A percentile compares a stretch with the other conserved stretches of the same genome.
phyloP scores from a whole-genome alignment of 2,329 filamentous ascomycete species.

The Venturiaceae sp. region DNA sequence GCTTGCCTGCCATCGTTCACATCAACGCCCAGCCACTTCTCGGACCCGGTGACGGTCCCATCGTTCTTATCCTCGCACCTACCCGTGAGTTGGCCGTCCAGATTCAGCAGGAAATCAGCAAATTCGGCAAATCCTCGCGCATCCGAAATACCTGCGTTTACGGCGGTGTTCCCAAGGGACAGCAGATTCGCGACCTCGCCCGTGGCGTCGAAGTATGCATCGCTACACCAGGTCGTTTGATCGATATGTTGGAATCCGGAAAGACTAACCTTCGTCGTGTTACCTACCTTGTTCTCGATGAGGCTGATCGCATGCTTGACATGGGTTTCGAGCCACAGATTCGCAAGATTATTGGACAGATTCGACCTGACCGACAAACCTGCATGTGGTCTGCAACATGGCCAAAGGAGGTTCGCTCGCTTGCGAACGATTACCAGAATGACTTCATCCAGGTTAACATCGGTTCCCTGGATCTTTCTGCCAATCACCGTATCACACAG shows the following conservation, averaged over 20 bases:
- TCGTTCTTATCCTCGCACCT: conserved; percentile 89
- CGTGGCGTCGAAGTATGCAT: conserved; percentile 98
- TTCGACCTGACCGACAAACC: conserved; percentile 95
- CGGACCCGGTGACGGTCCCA: conserved; percentile 88
- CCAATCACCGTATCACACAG: conserved; percentile 97
- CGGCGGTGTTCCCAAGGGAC: conserved; percentile 95
- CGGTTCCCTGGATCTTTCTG: conserved; percentile 87
- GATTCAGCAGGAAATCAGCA: conserved; percentile 97
- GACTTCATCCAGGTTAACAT: conserved; percentile 99
- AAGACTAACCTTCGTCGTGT: conserved; percentile 97
- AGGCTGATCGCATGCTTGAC: conserved; percentile 98
- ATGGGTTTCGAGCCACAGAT: conserved; percentile 99
- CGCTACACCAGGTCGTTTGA: conserved; percentile 92
- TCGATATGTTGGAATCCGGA: conserved; percentile 96
- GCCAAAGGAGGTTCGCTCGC: conserved; percentile 94
- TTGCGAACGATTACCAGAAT: conserved; percentile 82
- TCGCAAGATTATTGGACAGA: conserved; percentile 95
- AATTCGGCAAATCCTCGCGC: conserved; percentile 94
- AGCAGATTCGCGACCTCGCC: conserved; percentile 89
- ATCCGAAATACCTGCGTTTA: conserved; percentile 99
- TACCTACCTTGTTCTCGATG: conserved; percentile 95
- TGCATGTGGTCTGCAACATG: conserved; percentile 99
- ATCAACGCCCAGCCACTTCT: conserved; percentile 98
- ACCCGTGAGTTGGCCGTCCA: conserved; percentile 97
- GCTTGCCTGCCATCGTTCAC: conserved; percentile 94